These are phyloP conservation scores for Capsella bursapastoris DNA, from an alignment of 345 rosid species.

Conservation along the genomic window DNA sequence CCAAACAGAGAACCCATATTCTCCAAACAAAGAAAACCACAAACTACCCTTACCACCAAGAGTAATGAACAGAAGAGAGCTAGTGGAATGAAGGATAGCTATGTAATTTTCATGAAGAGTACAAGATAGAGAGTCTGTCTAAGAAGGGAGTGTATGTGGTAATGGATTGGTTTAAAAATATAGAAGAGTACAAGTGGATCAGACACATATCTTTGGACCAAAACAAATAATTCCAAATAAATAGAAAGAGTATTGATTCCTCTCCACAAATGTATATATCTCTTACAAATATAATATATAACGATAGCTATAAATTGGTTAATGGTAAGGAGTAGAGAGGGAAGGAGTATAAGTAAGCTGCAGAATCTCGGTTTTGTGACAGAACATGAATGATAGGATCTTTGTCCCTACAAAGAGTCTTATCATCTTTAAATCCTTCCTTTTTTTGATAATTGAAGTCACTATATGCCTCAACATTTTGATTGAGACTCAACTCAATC, in stretches of 20 bases:
- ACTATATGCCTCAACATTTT: slow-evolving; percentile 34
- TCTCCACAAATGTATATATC: slow-evolving; percentile 43
- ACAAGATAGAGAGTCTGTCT: slow-evolving; percentile 40
- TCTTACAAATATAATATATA: slow-evolving; percentile 2
- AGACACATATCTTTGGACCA: slow-evolving; percentile 35
- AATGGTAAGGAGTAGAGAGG: slow-evolving; percentile 22
- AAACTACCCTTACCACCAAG: slow-evolving; percentile 30
- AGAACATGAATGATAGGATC: slow-evolving; percentile 26
- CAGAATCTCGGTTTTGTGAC: slow-evolving; percentile 36
- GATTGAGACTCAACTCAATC: slow-evolving; percentile 43
- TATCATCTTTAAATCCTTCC: slow-evolving; percentile 39
- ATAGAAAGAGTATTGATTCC: not conserved
- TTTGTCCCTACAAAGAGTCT: slow-evolving; percentile 44
- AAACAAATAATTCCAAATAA: slow-evolving; percentile 31
- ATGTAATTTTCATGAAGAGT: slow-evolving; percentile 18
- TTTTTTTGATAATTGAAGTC: slow-evolving; percentile 37
- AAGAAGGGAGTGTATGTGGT: slow-evolving; percentile 38
- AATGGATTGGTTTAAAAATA: slow-evolving; percentile 29
- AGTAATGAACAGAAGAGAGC: slow-evolving; percentile 15
- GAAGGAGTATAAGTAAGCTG: slow-evolving; percentile 21
- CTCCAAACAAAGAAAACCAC: slow-evolving; percentile 33
- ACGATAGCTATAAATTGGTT: not conserved
- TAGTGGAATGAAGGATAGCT: slow-evolving; percentile 17
- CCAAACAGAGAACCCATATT: slow-evolving; percentile 24
- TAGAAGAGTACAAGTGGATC: slow-evolving; percentile 33